Evolutionary conservation across 2,329 filamentous ascomycete genomes (phyloP).

Genomic region (Arthrobotrys conoides): DNA sequence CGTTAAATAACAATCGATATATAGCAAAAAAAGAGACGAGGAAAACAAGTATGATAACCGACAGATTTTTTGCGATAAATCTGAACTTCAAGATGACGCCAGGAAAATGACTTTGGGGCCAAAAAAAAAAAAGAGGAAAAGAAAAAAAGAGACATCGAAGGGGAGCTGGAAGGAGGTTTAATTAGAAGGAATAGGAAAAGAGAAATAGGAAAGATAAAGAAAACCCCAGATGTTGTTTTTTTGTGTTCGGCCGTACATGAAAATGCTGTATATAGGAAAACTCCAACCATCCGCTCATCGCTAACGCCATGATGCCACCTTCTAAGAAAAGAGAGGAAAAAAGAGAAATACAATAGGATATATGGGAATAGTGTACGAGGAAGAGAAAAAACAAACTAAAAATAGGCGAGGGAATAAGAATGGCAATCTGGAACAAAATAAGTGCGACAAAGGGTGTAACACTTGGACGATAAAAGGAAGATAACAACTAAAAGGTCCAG

Average conservation of each 20-base stretch:
- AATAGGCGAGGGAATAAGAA: slow-evolving; percentile 23
- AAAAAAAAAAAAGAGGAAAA: neutral
- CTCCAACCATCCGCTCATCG: slow-evolving; percentile 61
- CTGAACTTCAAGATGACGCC: slow-evolving; percentile 51
- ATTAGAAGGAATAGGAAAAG: slow-evolving; percentile 40
- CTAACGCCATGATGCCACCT: slow-evolving; percentile 60
- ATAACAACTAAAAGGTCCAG: slow-evolving; percentile 23
- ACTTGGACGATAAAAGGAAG: slow-evolving; percentile 12
- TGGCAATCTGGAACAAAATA: slow-evolving; percentile 59
- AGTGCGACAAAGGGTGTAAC: slow-evolving; percentile 6
- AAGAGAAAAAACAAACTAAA: slow-evolving; percentile 57
- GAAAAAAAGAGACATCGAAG: slow-evolving; percentile 13
- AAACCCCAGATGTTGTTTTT: slow-evolving; percentile 44
- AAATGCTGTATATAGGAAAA: slow-evolving; percentile 60
- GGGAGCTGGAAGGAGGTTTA: slow-evolving; percentile 4
- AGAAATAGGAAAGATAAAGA: slow-evolving; percentile 46
- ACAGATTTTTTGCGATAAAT: slow-evolving; percentile 34
- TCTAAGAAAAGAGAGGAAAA: slow-evolving; percentile 49
- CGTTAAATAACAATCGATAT: slow-evolving; percentile 24
- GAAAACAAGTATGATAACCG: slow-evolving; percentile 13
- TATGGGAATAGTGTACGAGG: slow-evolving; percentile 55
- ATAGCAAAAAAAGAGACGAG: slow-evolving; percentile 6
- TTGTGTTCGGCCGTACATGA: slow-evolving; percentile 58
- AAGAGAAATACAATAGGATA: slow-evolving; percentile 36
- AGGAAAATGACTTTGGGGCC: slow-evolving; percentile 41